A percentile compares a stretch with the other conserved stretches of the same genome.
Conservation (phyloP, 352 stramenopile genomes). For the Saprolegnia parasitica region DNA sequence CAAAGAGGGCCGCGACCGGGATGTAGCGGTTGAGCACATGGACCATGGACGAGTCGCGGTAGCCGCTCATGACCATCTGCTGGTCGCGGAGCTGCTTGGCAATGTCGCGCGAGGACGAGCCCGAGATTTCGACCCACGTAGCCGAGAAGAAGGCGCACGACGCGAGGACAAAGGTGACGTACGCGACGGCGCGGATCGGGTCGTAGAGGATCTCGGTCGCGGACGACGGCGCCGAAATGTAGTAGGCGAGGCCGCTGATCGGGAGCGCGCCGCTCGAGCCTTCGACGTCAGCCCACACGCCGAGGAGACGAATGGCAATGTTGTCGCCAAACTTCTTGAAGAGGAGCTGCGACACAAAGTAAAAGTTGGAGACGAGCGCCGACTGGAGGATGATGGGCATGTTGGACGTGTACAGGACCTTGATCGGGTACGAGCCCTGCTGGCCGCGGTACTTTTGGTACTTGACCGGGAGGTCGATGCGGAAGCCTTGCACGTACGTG, state of each 20-base stretch:
- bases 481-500: conserved; percentile 99
- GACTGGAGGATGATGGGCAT: conserved; percentile 99
- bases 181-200: conserved; percentile 98
- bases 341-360: conserved; percentile 99
- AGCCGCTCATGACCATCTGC: conserved; percentile 99
- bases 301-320: conserved; percentile 96
- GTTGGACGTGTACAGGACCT: conserved; percentile 99
- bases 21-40: conserved; percentile 99
- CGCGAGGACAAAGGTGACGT: conserved; percentile 98
- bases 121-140: conserved; percentile 99
- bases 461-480: conserved; percentile 91
- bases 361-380: conserved; percentile 98
- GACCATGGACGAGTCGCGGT: conserved; percentile 96
- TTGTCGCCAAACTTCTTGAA: conserved; percentile 99
- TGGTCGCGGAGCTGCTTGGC: conserved; percentile 98
- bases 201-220: conserved; percentile 97
- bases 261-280: conserved; percentile 92
- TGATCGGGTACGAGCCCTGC: conserved; percentile 99
- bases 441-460: conserved; percentile 99
- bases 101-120: conserved; percentile 95
- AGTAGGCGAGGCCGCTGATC: conserved; percentile 96
- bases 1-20: conserved; percentile 97
- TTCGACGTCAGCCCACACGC: conserved; percentile 97
- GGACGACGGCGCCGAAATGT: conserved; percentile 95
- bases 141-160: conserved; percentile 99